Evolutionary conservation across 2,329 filamentous ascomycete species (phyloP).

Genomic region (Epichloe amarillans): DNA sequence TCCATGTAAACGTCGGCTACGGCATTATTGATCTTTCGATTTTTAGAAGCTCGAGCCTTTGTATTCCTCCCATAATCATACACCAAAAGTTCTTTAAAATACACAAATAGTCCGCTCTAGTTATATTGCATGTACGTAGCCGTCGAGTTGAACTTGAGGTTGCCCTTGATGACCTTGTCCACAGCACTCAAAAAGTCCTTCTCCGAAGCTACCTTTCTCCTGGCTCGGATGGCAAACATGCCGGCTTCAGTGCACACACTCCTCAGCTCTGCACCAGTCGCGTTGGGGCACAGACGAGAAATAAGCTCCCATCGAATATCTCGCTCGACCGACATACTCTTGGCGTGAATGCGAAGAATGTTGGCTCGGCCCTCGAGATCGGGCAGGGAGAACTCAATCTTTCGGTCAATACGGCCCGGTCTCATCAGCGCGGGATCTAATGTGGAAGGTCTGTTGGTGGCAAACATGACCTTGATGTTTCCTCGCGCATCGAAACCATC

Average conservation of each 20-base stretch:
- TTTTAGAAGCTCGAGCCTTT: constrained; percentile 12
- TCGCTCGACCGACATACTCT: constrained; percentile 98
- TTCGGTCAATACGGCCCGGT: constrained; percentile 92
- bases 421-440: constrained; percentile 95
- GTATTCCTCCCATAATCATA: constrained; percentile 18
- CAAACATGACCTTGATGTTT: constrained; percentile 99
- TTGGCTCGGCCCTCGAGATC: constrained; percentile 96
- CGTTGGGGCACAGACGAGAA: constrained; percentile 90
- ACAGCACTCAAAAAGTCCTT: constrained; percentile 97
- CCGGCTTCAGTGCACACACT: constrained; percentile 96
- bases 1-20: constrained; percentile 6
- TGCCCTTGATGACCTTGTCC: constrained; percentile 99
- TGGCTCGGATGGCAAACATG: constrained; percentile 91
- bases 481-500: constrained; percentile 93
- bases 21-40: constrained; percentile 10
- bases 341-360: constrained; percentile 95
- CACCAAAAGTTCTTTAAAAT: constrained; percentile 16
- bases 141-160: constrained; percentile 98
- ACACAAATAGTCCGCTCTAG: constrained; percentile 34
- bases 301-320: constrained; percentile 99
- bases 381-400: constrained; percentile 96
- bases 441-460: constrained; percentile 90
- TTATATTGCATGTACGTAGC: constrained; percentile 99
- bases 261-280: constrained; percentile 87
- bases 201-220: constrained; percentile 95